Evolutionary conservation across 2,329 filamentous ascomycete species (phyloP), one percentile per base, ranked within the genome.

Genomic region (Hymenoscyphus fraxineus): DNA sequence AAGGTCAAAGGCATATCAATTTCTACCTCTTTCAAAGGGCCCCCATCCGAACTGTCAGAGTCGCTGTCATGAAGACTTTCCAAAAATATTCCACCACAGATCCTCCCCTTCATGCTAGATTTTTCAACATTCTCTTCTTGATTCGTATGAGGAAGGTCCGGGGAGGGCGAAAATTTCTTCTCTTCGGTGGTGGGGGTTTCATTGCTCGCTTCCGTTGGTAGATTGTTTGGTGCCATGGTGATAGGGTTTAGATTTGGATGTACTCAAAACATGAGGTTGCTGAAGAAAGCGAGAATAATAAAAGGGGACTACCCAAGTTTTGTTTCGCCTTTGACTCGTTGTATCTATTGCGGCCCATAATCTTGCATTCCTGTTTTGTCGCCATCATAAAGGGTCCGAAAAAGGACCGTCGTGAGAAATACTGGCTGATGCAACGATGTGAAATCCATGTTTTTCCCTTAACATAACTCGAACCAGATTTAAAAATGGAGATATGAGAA

Each of bases 1-100:
- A 78, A 66, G 5, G 81, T 83, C 27, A 82, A 75, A 9, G 81
- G 81, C 66, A 83, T 75, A 65, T 83, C 81, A 65, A 80, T 74
- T 55, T 82, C 78, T 47, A 83, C 77, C 58, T 79, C 76, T 58
- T 76, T 76, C 54, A 80, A 68, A 38, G 73, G 73, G 32, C 77
- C 78, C 10, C 38, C 27, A 10, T 76, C 74, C 9, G 69, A 59
- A 64, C 74, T 73, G n/a, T 73, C 68, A 7, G 68, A 68, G 16
- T 76, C 74, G 27, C 74, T 72, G 57, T 74, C 76, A 60, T 75
- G 69, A 32, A 73, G 67, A 16, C 72, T 70, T n/a, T 76, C 68
- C 47, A 76, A 67, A 64, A 74, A 78, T 58, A 74, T 75, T 41
- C 78, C 78, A 64, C 79, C 79, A 40, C 73, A 75, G 39, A 81